Conservation (phyloP, 257 asterid genomes). For the Primulina tabacum region DNA sequence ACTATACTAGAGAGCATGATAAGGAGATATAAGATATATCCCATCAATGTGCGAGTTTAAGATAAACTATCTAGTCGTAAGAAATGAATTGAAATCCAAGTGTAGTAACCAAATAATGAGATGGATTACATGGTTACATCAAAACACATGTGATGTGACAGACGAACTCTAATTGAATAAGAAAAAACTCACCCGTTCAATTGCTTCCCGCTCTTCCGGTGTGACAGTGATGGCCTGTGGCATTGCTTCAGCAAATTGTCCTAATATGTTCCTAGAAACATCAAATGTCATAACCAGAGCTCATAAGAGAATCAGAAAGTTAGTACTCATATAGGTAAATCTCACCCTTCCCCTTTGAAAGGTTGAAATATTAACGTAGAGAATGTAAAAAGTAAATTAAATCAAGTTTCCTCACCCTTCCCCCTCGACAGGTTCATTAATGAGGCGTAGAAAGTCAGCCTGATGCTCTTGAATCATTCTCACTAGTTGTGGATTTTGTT, state of each 20-base stretch:
- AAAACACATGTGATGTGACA: neutral
- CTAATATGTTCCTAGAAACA: neutral
- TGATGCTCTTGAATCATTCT: constrained; percentile 54
- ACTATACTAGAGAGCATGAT: neutral
- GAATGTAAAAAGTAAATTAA: neutral
- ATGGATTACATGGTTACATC: too few relatives aligned
- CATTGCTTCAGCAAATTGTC: neutral
- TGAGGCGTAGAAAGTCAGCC: constrained; percentile 51
- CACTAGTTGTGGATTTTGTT: constrained; percentile 54
- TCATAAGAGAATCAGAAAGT: neutral
- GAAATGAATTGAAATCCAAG: neutral
- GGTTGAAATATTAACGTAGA: neutral
- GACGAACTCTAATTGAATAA: neutral
- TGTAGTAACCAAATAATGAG: neutral
- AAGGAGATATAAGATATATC: neutral
- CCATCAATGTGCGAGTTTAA: neutral
- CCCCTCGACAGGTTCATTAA: constrained; percentile 55
- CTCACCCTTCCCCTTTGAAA: neutral
- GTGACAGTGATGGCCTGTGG: neutral
- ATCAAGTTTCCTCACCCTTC: constrained; percentile 47
- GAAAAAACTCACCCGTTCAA: neutral
- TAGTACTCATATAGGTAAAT: neutral
- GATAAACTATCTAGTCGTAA: too few relatives aligned
- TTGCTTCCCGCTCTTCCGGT: neutral
- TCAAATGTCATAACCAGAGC: neutral